Base-by-base conservation (phyloP, 1,284 basidiomycete genomes). In the Tilletia indica region DNA sequence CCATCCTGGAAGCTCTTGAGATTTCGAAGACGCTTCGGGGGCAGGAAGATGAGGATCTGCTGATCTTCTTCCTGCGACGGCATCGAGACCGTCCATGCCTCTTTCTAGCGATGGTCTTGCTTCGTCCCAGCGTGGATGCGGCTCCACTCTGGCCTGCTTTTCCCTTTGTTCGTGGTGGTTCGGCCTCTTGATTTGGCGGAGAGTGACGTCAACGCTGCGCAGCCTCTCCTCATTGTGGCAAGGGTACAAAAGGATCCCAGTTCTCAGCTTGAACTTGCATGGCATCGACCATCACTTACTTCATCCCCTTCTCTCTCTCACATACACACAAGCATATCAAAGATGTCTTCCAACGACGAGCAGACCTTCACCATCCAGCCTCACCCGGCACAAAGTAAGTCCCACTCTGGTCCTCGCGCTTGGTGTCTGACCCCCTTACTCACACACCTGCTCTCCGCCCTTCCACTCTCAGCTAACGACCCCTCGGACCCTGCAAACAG, bases 361-460 rank as follows among this genome's bases (percentile, higher is more conserved):
- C 77, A 76, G 70, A 74, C 75, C 68, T 78, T 78, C 70, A 68
- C 73, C 73, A 78, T 78, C 72, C 77, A 78, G 72, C 77, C 77
- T 49, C 77, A 78, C 71, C 77, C 77, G 45, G 77, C 77, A 38
- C 76, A 75, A 67, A 78, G 76, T 77, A 56, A 74, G 76, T 75
- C 14, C 36, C 19, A 25, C 8, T 34, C 58, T 34, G 58, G 51
- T 25, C 25, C 51, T 54, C 47, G 11, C 47, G 11, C 51, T 54
- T 54, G 51, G 2, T 25, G n/a, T 6, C 14, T 49, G 2, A 14
- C 1, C 48, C n/a, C 31, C 49, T 11, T 48, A 42, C 67, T 51
- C 4, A 16, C 56, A 16, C 38, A 0, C 58, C n/a, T 45, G 0
- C 6, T 5, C 39, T 21, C 36, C 25, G 48, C 58, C 64, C 54